These are phyloP conservation scores for Filosporella fistucella DNA, from an alignment of 495 filamentous ascomycete species.

Conservation along the genomic window DNA sequence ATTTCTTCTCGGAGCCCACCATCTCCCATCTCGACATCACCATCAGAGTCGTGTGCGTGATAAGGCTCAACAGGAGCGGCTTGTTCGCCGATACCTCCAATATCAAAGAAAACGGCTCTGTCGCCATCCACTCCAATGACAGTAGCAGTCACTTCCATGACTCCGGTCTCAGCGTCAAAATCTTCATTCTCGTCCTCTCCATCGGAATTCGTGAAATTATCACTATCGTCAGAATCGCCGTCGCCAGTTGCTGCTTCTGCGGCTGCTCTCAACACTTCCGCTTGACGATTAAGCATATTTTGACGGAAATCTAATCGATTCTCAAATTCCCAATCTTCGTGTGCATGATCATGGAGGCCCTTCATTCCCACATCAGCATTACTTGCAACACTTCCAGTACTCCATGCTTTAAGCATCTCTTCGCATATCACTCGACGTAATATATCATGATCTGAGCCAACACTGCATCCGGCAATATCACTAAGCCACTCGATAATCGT, in stretches of 20 bases:
- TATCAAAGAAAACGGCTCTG: conserved; percentile 18
- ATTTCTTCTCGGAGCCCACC: too few relatives aligned
- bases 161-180: conserved; percentile 29
- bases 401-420: conserved; percentile 84
- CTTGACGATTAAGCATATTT: conserved; percentile 22
- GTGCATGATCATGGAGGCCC: conserved; percentile 87
- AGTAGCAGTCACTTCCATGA: conserved; percentile 18
- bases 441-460: conserved; percentile 74
- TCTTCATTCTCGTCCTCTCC: conserved; percentile 38
- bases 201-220: conserved; percentile 31
- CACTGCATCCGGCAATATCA: conserved; percentile 87
- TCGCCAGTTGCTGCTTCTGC: conserved; percentile 39
- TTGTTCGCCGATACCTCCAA: conserved; percentile 4
- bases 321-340: conserved; percentile 29
- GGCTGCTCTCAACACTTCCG: conserved; percentile 25
- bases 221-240: conserved; percentile 43
- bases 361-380: conserved; percentile 80
- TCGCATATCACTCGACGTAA: conserved; percentile 80
- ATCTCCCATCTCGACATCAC: conserved; percentile 56
- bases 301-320: conserved; percentile 23
- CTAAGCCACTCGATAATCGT: conserved; percentile 96
- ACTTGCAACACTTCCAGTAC: conserved; percentile 75
- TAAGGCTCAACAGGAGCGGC: background rate
- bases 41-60: conserved; percentile 39
- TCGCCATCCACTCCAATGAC: too few relatives aligned